Evolutionary conservation across 768 basidiomycete species (phyloP).

Genomic region (Hemileccinum impolitum): DNA sequence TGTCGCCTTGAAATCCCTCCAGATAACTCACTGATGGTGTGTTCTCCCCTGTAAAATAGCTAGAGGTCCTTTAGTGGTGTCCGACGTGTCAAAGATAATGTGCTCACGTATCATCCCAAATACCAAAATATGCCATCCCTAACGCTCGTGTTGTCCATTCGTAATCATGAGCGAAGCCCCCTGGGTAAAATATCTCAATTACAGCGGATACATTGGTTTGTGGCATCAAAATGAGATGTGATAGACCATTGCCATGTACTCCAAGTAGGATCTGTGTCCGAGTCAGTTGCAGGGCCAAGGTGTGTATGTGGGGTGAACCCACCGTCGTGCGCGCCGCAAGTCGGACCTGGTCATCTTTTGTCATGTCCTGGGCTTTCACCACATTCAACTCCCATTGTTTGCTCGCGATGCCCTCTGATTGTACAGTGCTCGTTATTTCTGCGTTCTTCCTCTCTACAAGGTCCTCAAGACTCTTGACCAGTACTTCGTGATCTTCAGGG

Average conservation of each 20-base stretch:
- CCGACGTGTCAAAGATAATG: background rate
- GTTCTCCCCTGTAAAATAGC: conserved; percentile 29
- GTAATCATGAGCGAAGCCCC: conserved; percentile 83
- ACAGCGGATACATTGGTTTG: conserved; percentile 72
- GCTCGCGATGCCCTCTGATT: conserved; percentile 1
- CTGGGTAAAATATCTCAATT: conserved; percentile 81
- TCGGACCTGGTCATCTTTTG: conserved; percentile 72
- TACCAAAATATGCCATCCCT: conserved; percentile 69
- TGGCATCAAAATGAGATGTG: conserved; percentile 84
- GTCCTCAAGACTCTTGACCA: conserved; percentile 51
- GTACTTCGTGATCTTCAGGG: conserved; percentile 48
- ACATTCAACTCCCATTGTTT: conserved; percentile 59
- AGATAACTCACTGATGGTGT: conserved; percentile 63
- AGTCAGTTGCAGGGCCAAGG: background rate
- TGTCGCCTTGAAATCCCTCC: conserved; percentile 78
- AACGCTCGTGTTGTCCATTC: conserved; percentile 76
- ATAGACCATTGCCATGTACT: conserved; percentile 78
- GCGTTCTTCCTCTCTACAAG: conserved; percentile 41
- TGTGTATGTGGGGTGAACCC: conserved; percentile 21
- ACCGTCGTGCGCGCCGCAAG: conserved; percentile 69
- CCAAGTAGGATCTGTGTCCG: conserved; percentile 57
- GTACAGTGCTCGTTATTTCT: conserved; percentile 8
- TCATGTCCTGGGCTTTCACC: conserved; percentile 59
- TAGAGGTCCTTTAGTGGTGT: conserved; percentile 2
- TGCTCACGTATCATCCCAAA: conserved; percentile 78